phyloP scores from a whole-genome alignment of 1,284 basidiomycete species.

The Austroboletus olivaceoglutinosus region DNA sequence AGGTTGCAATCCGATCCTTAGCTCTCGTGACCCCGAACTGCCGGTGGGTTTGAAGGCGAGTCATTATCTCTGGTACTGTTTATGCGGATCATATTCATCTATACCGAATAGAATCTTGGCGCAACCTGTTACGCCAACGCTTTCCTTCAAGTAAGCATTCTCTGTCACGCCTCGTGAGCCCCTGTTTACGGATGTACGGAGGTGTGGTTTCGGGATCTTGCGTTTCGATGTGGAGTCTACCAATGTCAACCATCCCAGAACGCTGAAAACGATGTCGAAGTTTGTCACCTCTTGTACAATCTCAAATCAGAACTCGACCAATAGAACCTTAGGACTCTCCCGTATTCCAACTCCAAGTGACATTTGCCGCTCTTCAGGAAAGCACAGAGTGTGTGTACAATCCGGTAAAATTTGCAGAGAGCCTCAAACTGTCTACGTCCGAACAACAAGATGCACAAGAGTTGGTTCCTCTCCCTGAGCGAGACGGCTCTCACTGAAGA shows the following conservation, averaged over 20 bases:
- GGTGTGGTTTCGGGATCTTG: slow-evolving; percentile 63
- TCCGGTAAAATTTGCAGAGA: slow-evolving; percentile 79
- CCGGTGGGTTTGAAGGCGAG: slow-evolving; percentile 80
- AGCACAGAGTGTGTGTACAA: slow-evolving; percentile 72
- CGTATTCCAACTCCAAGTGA: slow-evolving; percentile 70
- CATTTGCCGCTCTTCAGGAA: slow-evolving; percentile 80
- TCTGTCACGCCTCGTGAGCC: background rate
- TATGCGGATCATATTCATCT: background rate
- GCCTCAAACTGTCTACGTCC: slow-evolving; percentile 70
- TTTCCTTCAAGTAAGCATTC: slow-evolving; percentile 68
- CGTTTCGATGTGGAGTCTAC: slow-evolving; percentile 59
- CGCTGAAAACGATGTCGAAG: slow-evolving; percentile 53
- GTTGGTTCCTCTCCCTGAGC: slow-evolving; percentile 43
- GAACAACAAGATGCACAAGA: slow-evolving; percentile 96
- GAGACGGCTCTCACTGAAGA: slow-evolving; percentile 8
- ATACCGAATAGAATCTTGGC: slow-evolving; percentile 69
- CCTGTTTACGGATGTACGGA: slow-evolving; percentile 22
- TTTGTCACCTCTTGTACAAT: slow-evolving; percentile 25
- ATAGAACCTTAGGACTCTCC: slow-evolving; percentile 57
- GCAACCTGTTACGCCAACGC: slow-evolving; percentile 94
- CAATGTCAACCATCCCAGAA: slow-evolving; percentile 46
- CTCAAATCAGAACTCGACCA: slow-evolving; percentile 6
- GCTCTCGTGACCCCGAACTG: slow-evolving; percentile 49
- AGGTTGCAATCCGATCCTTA: slow-evolving; percentile 50
- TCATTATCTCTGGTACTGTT: background rate